These are phyloP conservation scores for Dactylellina sp. DNA, from an alignment of 2,329 filamentous ascomycete genomes.

Conservation along the genomic window DNA sequence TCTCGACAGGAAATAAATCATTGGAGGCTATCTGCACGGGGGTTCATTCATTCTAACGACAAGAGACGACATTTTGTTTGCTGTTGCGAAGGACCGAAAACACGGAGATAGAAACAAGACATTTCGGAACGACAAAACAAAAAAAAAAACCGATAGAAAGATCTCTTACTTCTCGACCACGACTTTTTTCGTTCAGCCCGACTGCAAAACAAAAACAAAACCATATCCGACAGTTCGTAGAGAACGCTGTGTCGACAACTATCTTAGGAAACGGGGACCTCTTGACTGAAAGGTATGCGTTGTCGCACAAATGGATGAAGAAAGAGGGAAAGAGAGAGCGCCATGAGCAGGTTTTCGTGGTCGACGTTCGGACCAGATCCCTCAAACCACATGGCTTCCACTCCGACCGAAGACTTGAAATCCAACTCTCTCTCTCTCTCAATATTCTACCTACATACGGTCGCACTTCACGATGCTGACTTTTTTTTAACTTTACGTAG, in stretches of 20 bases:
- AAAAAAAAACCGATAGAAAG: not conserved
- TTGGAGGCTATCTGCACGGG: not conserved
- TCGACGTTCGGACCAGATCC: not conserved
- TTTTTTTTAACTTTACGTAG: not conserved
- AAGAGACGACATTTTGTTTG: constrained; percentile 24
- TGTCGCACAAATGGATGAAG: constrained; percentile 11
- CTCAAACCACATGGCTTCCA: constrained; percentile 22
- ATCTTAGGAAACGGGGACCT: too few relatives aligned
- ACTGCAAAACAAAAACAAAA: not conserved
- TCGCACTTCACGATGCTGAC: not conserved
- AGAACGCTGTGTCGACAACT: not conserved
- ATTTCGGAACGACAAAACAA: constrained; percentile 3
- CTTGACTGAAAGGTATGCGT: constrained; percentile 51
- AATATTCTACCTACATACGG: too few relatives aligned
- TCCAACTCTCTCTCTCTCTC: constrained; percentile 2
- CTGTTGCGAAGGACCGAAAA: constrained; percentile 5
- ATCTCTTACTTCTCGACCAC: not conserved
- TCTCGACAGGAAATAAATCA: not conserved
- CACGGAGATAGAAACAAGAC: constrained; percentile 6
- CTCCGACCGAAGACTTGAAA: not conserved
- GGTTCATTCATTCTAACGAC: constrained; percentile 9
- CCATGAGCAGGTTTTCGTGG: too few relatives aligned
- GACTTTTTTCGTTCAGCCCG: not conserved
- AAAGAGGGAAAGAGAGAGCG: not conserved
- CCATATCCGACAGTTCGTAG: constrained; percentile 6